A percentile compares a stretch with the other conserved stretches of the same genome.
phyloP scores from a whole-genome alignment of 2,329 filamentous ascomycete genomes.

The Penicillium corylophilum region DNA sequence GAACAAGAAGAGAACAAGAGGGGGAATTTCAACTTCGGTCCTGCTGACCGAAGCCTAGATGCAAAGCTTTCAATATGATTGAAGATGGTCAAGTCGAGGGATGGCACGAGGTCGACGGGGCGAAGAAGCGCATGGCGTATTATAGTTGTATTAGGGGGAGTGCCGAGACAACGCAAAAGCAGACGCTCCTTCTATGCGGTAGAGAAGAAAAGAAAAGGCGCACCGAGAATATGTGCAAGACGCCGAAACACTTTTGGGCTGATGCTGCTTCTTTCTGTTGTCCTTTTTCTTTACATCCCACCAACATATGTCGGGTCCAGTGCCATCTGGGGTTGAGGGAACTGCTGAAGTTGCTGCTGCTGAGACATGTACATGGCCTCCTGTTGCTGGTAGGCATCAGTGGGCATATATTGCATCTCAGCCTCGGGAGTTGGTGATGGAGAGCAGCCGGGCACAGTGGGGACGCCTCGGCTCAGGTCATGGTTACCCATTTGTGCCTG shows the following conservation, averaged over 20 bases:
- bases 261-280: conserved; percentile 11
- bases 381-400: conserved; percentile 36
- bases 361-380: conserved; percentile 35
- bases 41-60: conserved; percentile 18
- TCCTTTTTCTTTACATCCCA: conserved; percentile 18
- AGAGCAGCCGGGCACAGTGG: conserved; percentile 32
- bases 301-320: conserved; percentile 34
- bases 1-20: conserved; percentile 27
- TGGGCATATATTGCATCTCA: conserved; percentile 37
- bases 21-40: conserved; percentile 22
- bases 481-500: conserved; percentile 31
- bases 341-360: conserved; percentile 31
- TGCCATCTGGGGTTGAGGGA: conserved; percentile 34
- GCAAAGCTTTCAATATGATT: conserved; percentile 18
- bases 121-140: conserved; percentile 13
- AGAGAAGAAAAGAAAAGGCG: conserved; percentile 8
- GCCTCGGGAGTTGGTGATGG: conserved; percentile 39
- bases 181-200: conserved; percentile 18
- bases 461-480: conserved; percentile 30
- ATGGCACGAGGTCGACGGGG: conserved; percentile 19
- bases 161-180: conserved; percentile 15
- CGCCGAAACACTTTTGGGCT: conserved; percentile 18
- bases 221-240: conserved; percentile 23
- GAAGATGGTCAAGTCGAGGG: conserved; percentile 4
- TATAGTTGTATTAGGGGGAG: conserved; percentile 13